These are phyloP conservation scores for Caloboletus inedulis DNA, from an alignment of 1,284 basidiomycete genomes.

Conservation along the genomic window DNA sequence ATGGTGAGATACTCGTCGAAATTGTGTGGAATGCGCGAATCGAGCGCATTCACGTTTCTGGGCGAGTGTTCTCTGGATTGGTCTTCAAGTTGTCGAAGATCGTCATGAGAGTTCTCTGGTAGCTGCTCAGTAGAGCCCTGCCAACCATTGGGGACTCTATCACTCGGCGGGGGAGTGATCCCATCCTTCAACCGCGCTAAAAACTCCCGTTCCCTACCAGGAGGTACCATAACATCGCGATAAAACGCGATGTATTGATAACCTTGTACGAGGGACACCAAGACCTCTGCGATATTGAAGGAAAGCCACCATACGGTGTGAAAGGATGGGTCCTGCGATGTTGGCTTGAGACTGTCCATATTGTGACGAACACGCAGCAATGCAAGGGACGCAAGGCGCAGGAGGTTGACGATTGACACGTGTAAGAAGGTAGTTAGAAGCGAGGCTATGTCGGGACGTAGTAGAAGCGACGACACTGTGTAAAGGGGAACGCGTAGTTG, in stretches of 20 bases:
- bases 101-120: conserved; percentile 19
- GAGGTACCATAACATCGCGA: conserved; percentile 57
- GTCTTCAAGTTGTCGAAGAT: conserved; percentile 23
- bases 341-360: conserved; percentile 43
- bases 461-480: conserved; percentile 29
- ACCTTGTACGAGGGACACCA: conserved; percentile 61
- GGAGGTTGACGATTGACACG: conserved; percentile 46
- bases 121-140: conserved; percentile 13
- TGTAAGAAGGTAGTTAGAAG: conserved; percentile 50
- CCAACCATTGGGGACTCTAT: conserved; percentile 15
- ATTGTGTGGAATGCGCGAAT: conserved; percentile 53
- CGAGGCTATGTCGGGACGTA: conserved; percentile 36
- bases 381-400: conserved; percentile 55
- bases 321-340: conserved; percentile 59
- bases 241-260: conserved; percentile 66
- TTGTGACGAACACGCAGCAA: conserved; percentile 50
- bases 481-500: conserved; percentile 53
- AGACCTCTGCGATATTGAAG: conserved; percentile 62
- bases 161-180: conserved; percentile 7
- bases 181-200: conserved; percentile 26
- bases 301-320: conserved; percentile 69
- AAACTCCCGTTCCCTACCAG: conserved; percentile 36
- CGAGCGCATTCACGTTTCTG: conserved; percentile 8
- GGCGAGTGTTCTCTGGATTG: conserved; percentile 8
- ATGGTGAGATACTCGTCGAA: conserved; percentile 59